Conservation (phyloP, 164 flowering plant genomes). For the Piper longum region DNA sequence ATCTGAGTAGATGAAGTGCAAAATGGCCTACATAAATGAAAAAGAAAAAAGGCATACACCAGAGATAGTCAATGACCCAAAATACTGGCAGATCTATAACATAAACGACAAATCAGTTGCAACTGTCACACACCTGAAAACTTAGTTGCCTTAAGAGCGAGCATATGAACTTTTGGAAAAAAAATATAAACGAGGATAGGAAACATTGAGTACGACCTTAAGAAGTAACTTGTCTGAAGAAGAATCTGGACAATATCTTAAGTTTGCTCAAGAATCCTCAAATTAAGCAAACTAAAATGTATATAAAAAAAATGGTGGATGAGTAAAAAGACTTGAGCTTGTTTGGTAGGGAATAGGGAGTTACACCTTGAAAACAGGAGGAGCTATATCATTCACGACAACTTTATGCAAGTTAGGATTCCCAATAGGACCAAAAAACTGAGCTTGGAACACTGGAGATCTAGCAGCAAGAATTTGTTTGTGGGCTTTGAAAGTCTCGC, state of each 20-base stretch:
- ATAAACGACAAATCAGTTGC: neutral
- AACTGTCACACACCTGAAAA: no score
- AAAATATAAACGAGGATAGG: no score
- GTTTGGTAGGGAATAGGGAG: neutral
- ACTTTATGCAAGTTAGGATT: conserved; percentile 50
- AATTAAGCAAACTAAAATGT: no score
- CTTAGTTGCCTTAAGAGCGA: no score
- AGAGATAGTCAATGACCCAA: neutral
- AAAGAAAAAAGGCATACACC: neutral
- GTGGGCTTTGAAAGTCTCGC: conserved; percentile 67
- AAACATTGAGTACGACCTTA: no score
- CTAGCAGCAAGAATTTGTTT: conserved; percentile 89
- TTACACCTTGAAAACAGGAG: conserved; percentile 71
- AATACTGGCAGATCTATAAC: neutral
- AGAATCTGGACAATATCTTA: no score
- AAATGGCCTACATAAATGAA: conserved; percentile 50
- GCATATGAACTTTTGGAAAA: no score
- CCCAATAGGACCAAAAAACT: conserved; percentile 77
- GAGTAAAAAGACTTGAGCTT: neutral
- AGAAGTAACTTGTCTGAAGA: no score
- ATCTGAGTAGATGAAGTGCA: conserved; percentile 67
- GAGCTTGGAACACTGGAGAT: conserved; percentile 88
- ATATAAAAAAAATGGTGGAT: neutral
- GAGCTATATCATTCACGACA: conserved; percentile 52
- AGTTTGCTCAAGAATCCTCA: neutral